Evolutionary conservation across 306 rosid species (phyloP), one percentile per base, ranked within the genome.

Genomic region (Trichosanthes cucumerina): DNA sequence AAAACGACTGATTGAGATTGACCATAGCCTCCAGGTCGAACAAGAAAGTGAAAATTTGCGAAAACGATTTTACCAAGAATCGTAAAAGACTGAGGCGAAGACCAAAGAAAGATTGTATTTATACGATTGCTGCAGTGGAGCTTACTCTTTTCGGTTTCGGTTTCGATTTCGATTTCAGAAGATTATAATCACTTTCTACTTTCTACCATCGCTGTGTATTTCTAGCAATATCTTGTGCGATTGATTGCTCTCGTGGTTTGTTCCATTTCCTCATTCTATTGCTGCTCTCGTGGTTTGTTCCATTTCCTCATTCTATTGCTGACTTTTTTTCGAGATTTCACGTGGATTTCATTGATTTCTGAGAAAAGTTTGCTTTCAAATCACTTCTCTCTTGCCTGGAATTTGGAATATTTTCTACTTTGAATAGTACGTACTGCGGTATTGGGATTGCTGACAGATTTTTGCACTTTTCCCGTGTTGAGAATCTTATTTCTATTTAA

Each of bases 391-490:
- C 57, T 47, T 71, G 75, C 39, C 76, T 71, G 21, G 76, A 71
- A 46, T 71, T 71, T 71, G 38, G 76, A 71, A 23, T 71, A 13
- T 71, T 71, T 44, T 11, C 76, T 71, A 9, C 21, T 71, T 68
- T 68, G 8, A 38, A 41, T 21, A 68, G 50, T 39, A 39, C n/a
- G 52, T 10, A 68, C 33, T 39, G 75, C 16, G 2, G 33, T 41
- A 71, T 71, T 71, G 23, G 76, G 76, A 71, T 71, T 69, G 75
- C 53, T 10, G 34, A 23, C 73, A 9, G 73, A 65, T 16, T 65
- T 60, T 18, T 65, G n/a, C 47, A 69, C 53, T 10, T 69, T 43
- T 41, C 54, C 16, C 53, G 18, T 68, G 34, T 65, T 68, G 26
- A 36, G 47, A 36, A n/a, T 39, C 19, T 68, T 41, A 68, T 68